Conservation (phyloP, 345 rosid species). For the Chamaenerion angustifolium region DNA sequence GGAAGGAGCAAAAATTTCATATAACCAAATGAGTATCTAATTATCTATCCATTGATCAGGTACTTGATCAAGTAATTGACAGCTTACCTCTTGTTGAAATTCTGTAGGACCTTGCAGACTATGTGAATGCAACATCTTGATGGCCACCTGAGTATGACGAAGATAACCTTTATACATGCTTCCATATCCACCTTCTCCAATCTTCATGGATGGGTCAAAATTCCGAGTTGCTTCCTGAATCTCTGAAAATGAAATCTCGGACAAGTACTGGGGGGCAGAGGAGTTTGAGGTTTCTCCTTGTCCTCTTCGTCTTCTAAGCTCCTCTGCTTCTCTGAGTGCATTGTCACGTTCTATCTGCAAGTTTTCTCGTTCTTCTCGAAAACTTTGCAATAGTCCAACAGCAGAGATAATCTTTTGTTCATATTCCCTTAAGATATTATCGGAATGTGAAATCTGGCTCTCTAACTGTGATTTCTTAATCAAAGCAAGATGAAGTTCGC, state of each 20-base stretch:
- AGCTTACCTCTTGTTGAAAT: constrained; percentile 76
- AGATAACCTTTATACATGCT: constrained; percentile 59
- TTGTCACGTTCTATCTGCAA: constrained; percentile 59
- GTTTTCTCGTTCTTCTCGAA: constrained; percentile 48
- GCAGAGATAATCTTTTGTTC: constrained; percentile 73
- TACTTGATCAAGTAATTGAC: no score
- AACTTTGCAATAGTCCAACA: constrained; percentile 52
- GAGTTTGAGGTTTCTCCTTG: constrained; percentile 37
- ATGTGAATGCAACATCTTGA: constrained; percentile 50
- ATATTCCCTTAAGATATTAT: constrained; percentile 36
- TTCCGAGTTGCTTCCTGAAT: constrained; percentile 53
- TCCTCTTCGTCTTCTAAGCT: constrained; percentile 41
- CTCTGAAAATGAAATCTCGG: constrained; percentile 59
- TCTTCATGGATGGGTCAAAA: constrained; percentile 54
- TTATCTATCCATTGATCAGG: no score
- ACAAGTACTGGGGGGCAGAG: constrained; percentile 37
- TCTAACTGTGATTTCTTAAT: constrained; percentile 35
- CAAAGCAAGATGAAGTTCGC: constrained; percentile 31
- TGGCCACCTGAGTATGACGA: constrained; percentile 56
- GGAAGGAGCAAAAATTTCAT: constrained; percentile 7
- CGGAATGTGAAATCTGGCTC: constrained; percentile 44
- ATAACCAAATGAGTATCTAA: neutral
- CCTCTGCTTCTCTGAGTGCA: constrained; percentile 81
- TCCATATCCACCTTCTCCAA: constrained; percentile 93
- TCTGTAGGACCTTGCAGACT: constrained; percentile 79